Evolutionary conservation across 2,329 filamentous ascomycete genomes (phyloP).

Genomic region (Cercospora beticola): DNA sequence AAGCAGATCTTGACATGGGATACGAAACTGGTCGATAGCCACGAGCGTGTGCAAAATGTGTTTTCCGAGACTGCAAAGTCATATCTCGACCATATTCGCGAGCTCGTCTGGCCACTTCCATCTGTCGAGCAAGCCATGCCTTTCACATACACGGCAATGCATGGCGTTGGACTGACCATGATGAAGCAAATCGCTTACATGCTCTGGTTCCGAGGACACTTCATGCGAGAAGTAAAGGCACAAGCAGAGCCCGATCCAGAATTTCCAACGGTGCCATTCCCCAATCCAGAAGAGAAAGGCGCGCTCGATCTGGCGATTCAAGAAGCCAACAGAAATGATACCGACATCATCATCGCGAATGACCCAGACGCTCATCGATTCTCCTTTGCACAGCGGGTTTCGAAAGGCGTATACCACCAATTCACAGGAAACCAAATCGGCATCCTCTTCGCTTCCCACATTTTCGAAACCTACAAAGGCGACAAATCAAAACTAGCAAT

Average conservation of each 20-base stretch:
- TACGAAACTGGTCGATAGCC: conserved; percentile 44
- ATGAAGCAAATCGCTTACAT: conserved; percentile 47
- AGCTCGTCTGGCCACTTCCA: conserved; percentile 30
- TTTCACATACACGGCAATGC: conserved; percentile 59
- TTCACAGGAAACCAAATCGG: conserved; percentile 67
- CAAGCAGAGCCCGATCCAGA: conserved; percentile 62
- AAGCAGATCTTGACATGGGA: conserved; percentile 54
- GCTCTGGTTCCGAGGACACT: conserved; percentile 28
- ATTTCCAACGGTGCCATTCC: conserved; percentile 64
- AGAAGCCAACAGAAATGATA: conserved; percentile 52
- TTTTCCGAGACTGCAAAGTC: conserved; percentile 44
- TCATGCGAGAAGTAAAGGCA: conserved; percentile 49
- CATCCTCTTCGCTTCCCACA: conserved; percentile 58
- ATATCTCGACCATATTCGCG: conserved; percentile 43
- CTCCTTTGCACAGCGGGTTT: conserved; percentile 59
- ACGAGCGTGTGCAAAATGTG: conserved; percentile 44
- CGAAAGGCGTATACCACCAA: conserved; percentile 56
- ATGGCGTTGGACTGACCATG: conserved; percentile 54
- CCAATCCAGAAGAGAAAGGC: conserved; percentile 65
- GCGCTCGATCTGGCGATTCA: conserved; percentile 60
- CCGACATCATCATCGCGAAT: conserved; percentile 58
- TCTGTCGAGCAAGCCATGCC: conserved; percentile 26
- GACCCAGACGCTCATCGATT: conserved; percentile 67
- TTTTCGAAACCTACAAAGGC: conserved; percentile 51
- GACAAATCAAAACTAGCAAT: conserved; percentile 50